Evolutionary conservation across 2,329 filamentous ascomycete species (phyloP).

Genomic region (Ophiostoma fasciatum): DNA sequence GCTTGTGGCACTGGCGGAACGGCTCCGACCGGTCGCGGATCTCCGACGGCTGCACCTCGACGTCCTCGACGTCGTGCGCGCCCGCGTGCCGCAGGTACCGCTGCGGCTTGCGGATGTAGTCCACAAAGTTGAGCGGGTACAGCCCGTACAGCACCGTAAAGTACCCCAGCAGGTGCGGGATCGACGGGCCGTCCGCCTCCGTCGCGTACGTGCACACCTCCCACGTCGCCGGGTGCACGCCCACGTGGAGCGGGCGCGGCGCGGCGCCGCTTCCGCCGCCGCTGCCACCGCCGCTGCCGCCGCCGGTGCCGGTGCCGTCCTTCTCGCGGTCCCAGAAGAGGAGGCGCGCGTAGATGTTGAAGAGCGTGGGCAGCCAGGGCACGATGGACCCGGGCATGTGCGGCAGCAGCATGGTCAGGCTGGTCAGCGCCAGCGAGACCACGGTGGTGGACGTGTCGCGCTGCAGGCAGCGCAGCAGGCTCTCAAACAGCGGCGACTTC

Average conservation of each 20-base stretch:
- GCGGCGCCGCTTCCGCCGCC: conserved; percentile 22
- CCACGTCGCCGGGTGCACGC: too few relatives aligned
- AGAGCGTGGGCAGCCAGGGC: conserved; percentile 54
- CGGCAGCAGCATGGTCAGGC: conserved; percentile 67
- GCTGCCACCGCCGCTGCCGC: too few relatives aligned
- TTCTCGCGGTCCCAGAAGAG: conserved; percentile 60
- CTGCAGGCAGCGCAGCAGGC: conserved; percentile 59
- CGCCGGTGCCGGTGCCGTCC: conserved; percentile 21
- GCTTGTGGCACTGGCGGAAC: conserved; percentile 55
- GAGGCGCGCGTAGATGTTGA: conserved; percentile 67
- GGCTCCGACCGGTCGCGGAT: conserved; percentile 62
- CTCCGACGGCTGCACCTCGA: conserved; percentile 65
- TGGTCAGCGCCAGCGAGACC: conserved; percentile 59
- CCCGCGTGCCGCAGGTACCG: conserved; percentile 62
- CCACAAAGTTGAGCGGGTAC: conserved; percentile 76
- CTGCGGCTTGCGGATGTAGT: conserved; percentile 70
- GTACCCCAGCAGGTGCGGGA: conserved; percentile 57
- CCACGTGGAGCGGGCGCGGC: too few relatives aligned
- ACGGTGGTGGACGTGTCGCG: conserved; percentile 64
- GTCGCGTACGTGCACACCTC: conserved; percentile 46
- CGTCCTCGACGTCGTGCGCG: conserved; percentile 53
- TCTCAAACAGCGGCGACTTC: conserved; percentile 56
- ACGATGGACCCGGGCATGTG: conserved; percentile 63
- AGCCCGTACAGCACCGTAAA: conserved; percentile 73
- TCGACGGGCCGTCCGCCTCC: conserved; percentile 44